A percentile compares a stretch with the other conserved stretches of the same genome.
Conservation (phyloP, 2,329 filamentous ascomycete species). For the Nemania sp. region DNA sequence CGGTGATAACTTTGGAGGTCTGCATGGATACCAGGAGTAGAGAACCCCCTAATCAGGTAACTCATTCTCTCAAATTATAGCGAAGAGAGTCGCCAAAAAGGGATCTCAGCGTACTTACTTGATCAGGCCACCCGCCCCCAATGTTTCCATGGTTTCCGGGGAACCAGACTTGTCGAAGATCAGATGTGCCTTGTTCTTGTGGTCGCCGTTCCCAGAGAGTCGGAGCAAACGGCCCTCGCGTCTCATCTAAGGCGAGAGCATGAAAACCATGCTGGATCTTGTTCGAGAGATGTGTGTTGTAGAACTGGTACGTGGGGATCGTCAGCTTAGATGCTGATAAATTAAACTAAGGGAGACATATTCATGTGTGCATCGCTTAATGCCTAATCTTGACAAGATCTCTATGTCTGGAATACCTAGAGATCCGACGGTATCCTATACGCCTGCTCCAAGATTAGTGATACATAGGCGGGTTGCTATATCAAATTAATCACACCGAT, state of each 20-base stretch:
- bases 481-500: conserved; percentile 50
- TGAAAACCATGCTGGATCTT: conserved; percentile 70
- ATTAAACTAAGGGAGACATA: conserved; percentile 53
- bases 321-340: conserved; percentile 48
- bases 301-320: conserved; percentile 61
- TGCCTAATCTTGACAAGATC: conserved; percentile 59
- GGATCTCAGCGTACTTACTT: conserved; percentile 38
- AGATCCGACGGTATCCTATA: conserved; percentile 64
- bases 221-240: conserved; percentile 65
- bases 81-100: no score
- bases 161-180: conserved; percentile 71
- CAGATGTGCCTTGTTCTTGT: conserved; percentile 54
- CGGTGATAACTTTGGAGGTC: no score
- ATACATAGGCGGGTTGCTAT: not conserved
- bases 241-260: conserved; percentile 69
- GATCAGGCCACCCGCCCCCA: conserved; percentile 73
- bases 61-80: no score
- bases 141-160: conserved; percentile 78
- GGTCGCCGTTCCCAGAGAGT: conserved; percentile 65
- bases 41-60: no score
- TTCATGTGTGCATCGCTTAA: conserved; percentile 60
- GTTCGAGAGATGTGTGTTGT: conserved; percentile 65
- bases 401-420: conserved; percentile 53
- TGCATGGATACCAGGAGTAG: no score
- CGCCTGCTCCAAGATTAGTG: conserved; percentile 51